Evolutionary conservation across 2,329 filamentous ascomycete species (phyloP), one percentile per base, ranked within the genome.

Genomic region (Fusarium incarnatum): DNA sequence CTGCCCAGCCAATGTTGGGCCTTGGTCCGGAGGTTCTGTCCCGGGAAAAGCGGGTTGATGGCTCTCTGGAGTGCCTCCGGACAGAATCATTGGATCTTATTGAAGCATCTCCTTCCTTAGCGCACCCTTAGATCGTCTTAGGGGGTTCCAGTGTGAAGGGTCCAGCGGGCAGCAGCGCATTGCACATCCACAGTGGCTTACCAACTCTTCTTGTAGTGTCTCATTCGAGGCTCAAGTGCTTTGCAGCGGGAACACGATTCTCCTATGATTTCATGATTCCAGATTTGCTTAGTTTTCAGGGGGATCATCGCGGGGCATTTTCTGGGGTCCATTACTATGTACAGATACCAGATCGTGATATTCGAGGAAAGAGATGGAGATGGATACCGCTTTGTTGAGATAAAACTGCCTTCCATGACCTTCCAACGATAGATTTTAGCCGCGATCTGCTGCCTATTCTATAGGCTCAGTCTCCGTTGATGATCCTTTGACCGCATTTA

Each of bases 81-180:
- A 10, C 8, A 20, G 2, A 5, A 15, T 22, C 9, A 66, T 62
- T 66, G 63, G 63, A 10, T 56, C 8, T 13, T 9, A 40, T 6
- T 8, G 27, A 18, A 12, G 37, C 49, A 42, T 62, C 13, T 30
- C 28, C 15, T n/a, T 27, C 15, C 11, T 67, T 66, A 66, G 62
- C 40, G 63, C 25, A 25, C 25, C 30, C 40, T 50, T 50, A 41
- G 40, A 56, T 34, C 16, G 25, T 50, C 23, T 49, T 64, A 60
- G 63, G 16, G 48, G 42, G 62, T 49, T 56, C 67, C 67, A 68
- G 46, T 22, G 22, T 22, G 54, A 69, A 66, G 68, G 68, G 64
- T 69, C 68, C 60, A 62, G 49, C 56, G 65, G 34, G 52, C 37
- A 56, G 68, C 69, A 66, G 64, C 60, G 60, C 30, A 48, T 41